phyloP scores from a whole-genome alignment of 495 filamentous ascomycete species.

The Acidiella bohemica region DNA sequence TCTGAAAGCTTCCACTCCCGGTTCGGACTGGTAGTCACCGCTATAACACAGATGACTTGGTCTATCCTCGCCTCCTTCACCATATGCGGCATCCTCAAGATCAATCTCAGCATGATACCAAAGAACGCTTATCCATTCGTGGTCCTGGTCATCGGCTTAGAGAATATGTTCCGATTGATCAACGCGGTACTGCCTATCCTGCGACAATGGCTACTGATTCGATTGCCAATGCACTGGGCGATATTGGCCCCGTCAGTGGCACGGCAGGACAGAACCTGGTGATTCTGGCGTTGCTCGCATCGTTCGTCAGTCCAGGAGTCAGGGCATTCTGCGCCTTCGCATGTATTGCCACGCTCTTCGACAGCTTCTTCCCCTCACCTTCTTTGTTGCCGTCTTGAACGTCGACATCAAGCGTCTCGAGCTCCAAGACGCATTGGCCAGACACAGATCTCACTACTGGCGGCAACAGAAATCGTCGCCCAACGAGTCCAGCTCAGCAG shows the following conservation, averaged over 20 bases:
- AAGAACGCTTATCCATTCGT: conserved; percentile 51
- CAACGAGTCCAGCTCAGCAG: too few relatives aligned
- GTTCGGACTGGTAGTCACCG: conserved; percentile 51
- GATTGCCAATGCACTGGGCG: conserved; percentile 52
- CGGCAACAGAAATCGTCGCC: too few relatives aligned
- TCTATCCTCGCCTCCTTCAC: conserved; percentile 40
- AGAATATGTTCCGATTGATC: conserved; percentile 57
- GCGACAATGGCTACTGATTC: conserved; percentile 43
- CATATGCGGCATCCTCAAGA: conserved; percentile 28
- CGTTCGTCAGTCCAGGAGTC: conserved; percentile 46
- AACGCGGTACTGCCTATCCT: conserved; percentile 52
- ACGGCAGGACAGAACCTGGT: conserved; percentile 46
- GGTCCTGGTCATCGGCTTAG: conserved; percentile 54
- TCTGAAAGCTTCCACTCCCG: conserved; percentile 54
- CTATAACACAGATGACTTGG: conserved; percentile 39
- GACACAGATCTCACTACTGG: too few relatives aligned
- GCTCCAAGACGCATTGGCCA: conserved; percentile 40
- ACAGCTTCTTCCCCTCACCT: conserved; percentile 60
- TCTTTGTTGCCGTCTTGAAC: conserved; percentile 59
- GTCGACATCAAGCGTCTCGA: conserved; percentile 60
- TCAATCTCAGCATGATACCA: conserved; percentile 30
- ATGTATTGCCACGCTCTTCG: conserved; percentile 52
- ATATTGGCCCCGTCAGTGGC: conserved; percentile 50
- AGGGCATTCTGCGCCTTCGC: conserved; percentile 57
- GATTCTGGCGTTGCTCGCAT: conserved; percentile 43